Evolutionary conservation across 805 yeast genomes (phyloP), one percentile per base, ranked within the genome.

Genomic region (Teunomyces tritomae): DNA sequence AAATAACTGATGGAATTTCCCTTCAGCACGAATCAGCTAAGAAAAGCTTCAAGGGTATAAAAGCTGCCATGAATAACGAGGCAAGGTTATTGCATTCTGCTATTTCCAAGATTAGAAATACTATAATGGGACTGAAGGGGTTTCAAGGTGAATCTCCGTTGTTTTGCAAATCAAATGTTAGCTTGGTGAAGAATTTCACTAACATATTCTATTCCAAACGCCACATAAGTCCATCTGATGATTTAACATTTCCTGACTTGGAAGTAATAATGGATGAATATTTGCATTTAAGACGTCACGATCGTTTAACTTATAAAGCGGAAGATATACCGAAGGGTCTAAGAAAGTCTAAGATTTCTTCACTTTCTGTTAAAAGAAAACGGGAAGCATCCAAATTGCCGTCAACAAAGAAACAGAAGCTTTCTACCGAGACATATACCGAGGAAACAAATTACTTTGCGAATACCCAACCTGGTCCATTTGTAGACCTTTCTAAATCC

Each of bases 71-170:
- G 32, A 39, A 39, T 28, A 43, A 42, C 24, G 60, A 56, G 43
- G 57, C 59, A 3, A 32, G 42, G 9, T 41, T 20, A 2, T 40
- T 54, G 16, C 49, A 46, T 24, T 29, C 27, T 14, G 58, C 54
- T 14, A 49, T 57, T 6, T 44, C 29, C 32, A 27, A 33, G 16
- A 30, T 50, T 3, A 35, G 37, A 14, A 27, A 45, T 1, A 39
- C 43, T 8, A 20, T 45, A 3, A 13, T 11, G 24, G 11, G 26
- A 9, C 29, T 30, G 37, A 20, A 14, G 7, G 30, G 24, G 7
- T 46, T 29, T n/a, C 49, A 42, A 17, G 49, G 49, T 8, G 32
- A 28, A 16, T 46, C 49, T 6, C 49, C 49, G 3, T 20, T 46
- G 4, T 46, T 46, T 28, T 8, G n/a, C 13, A 32, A 20, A 11